Evolutionary conservation across 1,284 basidiomycete genomes (phyloP).

Genomic region (Moniliella sp.): DNA sequence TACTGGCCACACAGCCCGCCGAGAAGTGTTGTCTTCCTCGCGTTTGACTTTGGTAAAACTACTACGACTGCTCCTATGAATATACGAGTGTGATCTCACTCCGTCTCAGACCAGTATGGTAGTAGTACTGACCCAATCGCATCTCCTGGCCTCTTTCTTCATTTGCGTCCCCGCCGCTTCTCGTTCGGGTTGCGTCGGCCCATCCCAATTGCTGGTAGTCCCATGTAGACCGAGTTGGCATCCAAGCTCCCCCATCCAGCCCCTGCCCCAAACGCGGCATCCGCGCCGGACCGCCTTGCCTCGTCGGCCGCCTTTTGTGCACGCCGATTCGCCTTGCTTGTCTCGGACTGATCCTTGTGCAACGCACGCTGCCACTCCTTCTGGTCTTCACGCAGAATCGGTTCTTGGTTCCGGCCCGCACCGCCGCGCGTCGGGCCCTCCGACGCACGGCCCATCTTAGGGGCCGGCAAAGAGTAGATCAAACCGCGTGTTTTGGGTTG

Average conservation of each 20-base stretch:
- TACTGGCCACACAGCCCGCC: no score
- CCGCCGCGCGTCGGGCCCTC: slow-evolving; percentile 4
- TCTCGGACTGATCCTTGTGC: slow-evolving; percentile 2
- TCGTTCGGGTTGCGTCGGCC: slow-evolving; percentile 30
- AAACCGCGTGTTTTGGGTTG: slow-evolving; percentile 81
- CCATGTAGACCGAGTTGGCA: slow-evolving; percentile 9
- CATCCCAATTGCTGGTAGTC: slow-evolving; percentile 23
- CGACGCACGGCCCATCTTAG: slow-evolving; percentile 49
- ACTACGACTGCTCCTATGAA: no score
- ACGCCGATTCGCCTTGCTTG: slow-evolving; percentile 10
- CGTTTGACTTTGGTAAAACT: no score
- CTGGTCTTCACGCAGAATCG: slow-evolving; percentile 29
- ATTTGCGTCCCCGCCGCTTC: no score
- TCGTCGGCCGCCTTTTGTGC: slow-evolving; percentile 11
- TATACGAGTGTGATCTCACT: no score
- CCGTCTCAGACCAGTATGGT: no score
- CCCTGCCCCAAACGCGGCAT: slow-evolving; percentile 20
- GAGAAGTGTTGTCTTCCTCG: no score
- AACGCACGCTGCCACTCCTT: slow-evolving; percentile 29
- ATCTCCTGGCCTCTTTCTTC: not conserved
- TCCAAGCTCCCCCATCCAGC: slow-evolving; percentile 27
- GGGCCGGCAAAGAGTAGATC: slow-evolving; percentile 73
- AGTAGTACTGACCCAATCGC: no score
- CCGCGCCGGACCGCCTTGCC: slow-evolving; percentile 6
- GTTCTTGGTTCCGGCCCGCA: slow-evolving; percentile 2